Evolutionary conservation across 768 basidiomycete species (phyloP).

Genomic region (Kwoniella bestiolae): DNA sequence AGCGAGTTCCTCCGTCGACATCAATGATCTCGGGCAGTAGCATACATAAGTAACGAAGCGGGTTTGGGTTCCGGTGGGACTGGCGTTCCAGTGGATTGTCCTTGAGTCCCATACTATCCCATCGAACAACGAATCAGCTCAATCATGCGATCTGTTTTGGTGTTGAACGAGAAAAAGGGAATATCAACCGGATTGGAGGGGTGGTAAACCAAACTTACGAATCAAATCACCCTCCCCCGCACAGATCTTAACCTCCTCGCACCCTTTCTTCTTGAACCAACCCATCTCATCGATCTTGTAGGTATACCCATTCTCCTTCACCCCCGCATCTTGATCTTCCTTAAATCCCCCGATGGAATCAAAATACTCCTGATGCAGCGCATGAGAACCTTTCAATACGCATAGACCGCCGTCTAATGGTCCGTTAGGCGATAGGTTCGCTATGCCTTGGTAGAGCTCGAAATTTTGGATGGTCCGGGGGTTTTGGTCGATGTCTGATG

Average conservation of each 20-base stretch:
- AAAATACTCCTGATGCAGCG: conserved; percentile 28
- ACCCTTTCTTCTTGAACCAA: conserved; percentile 51
- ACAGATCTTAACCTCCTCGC: conserved; percentile 46
- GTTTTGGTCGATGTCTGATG: conserved; percentile 40
- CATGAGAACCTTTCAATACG: conserved; percentile 51
- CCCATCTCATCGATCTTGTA: conserved; percentile 40
- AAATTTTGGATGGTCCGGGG: conserved; percentile 31
- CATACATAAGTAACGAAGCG: conserved; percentile 33
- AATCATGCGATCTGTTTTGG: too few species aligned
- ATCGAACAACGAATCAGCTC: too few species aligned
- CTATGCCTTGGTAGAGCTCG: conserved; percentile 34
- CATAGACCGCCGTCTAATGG: conserved; percentile 52
- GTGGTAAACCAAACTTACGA: too few species aligned
- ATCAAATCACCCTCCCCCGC: conserved; percentile 51
- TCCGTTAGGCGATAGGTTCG: conserved; percentile 37
- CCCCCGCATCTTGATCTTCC: conserved; percentile 13
- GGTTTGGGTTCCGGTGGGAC: conserved; percentile 34
- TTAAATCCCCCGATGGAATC: conserved; percentile 23
- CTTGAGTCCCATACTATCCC: conserved; percentile 51
- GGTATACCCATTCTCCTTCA: conserved; percentile 20
- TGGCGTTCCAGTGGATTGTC: conserved; percentile 45
- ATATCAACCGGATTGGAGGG: too few species aligned
- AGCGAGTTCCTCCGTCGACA: conserved; percentile 18
- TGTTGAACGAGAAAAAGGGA: too few species aligned
- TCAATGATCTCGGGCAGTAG: conserved; percentile 18